These are phyloP conservation scores for Stephanodiscus triporus DNA, from an alignment of 108 stramenopile species.

Conservation along the genomic window DNA sequence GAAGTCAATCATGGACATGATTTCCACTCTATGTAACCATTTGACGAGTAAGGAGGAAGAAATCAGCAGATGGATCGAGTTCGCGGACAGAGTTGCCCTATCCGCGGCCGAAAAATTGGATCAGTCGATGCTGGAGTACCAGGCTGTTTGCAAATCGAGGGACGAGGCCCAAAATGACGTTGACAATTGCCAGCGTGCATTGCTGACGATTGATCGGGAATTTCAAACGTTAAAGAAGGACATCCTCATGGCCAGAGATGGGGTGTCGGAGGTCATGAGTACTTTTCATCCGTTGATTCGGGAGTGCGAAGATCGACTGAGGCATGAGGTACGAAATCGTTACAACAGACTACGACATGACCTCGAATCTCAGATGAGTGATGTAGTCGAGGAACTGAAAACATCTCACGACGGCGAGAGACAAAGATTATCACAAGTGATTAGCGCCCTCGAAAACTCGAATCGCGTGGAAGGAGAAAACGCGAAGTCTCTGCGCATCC, in stretches of 20 bases:
- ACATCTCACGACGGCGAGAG: constrained; percentile 30
- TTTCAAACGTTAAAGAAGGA: constrained; percentile 13
- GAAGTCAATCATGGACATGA: constrained; percentile 29
- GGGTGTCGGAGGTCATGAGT: not conserved
- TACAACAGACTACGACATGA: not conserved
- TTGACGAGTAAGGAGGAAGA: constrained; percentile 23
- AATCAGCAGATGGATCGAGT: constrained; percentile 22
- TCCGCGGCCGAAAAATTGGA: constrained; percentile 27
- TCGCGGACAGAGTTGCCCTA: constrained; percentile 21
- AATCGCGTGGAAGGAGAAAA: constrained; percentile 12
- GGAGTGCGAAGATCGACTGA: constrained; percentile 6
- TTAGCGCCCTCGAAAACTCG: constrained; percentile 12
- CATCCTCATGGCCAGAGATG: not conserved
- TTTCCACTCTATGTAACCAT: constrained; percentile 38
- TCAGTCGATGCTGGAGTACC: constrained; percentile 8
- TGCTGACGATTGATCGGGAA: not conserved
- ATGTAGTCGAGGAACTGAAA: constrained; percentile 12
- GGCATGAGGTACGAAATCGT: constrained; percentile 9
- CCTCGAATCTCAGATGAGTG: constrained; percentile 10
- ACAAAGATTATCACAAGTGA: constrained; percentile 8
- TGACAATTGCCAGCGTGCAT: not conserved
- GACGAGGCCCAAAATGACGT: constrained; percentile 4
- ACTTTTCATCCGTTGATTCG: constrained; percentile 1
- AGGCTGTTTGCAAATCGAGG: not conserved
- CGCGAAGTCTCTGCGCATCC: constrained; percentile 7